A percentile compares a stretch with the other conserved stretches of the same genome.
phyloP scores from a whole-genome alignment of 2,329 filamentous ascomycete genomes.

The Ophiostoma ips region DNA sequence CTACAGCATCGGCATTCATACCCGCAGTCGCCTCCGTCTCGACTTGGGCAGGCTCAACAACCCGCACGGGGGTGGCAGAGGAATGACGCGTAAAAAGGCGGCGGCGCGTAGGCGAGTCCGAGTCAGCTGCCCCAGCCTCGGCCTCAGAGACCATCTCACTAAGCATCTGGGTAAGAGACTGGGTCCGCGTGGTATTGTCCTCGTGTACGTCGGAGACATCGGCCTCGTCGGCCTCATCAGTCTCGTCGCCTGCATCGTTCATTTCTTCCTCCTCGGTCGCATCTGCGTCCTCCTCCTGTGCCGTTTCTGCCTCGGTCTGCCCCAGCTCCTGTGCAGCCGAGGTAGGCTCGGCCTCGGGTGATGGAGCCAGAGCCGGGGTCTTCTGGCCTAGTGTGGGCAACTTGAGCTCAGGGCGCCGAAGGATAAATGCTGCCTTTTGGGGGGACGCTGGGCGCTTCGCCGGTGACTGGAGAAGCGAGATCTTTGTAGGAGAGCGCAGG shows the following conservation, averaged over 20 bases:
- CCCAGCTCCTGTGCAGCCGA: constrained; percentile 2
- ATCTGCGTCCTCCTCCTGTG: not conserved
- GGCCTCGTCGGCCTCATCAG: not conserved
- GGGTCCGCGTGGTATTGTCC: constrained; percentile 10
- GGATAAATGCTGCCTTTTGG: constrained; percentile 22
- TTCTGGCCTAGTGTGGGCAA: not conserved
- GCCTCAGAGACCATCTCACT: constrained; percentile 12
- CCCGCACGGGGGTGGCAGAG: constrained; percentile 18
- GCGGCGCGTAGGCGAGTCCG: constrained; percentile 17
- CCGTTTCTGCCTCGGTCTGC: not conserved
- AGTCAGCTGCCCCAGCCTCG: constrained; percentile 10
- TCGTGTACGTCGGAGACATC: constrained; percentile 10
- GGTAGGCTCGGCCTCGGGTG: not conserved
- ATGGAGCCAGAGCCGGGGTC: not conserved
- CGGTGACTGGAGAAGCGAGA: constrained; percentile 34
- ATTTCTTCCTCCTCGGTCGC: constrained; percentile 10
- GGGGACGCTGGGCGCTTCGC: constrained; percentile 22
- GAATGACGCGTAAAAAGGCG: constrained; percentile 23
- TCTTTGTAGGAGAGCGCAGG: constrained; percentile 28
- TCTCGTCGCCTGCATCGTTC: constrained; percentile 6
- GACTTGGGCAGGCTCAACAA: constrained; percentile 18
- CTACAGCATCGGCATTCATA: not conserved
- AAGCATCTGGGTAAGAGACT: constrained; percentile 12
- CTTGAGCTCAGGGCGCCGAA: constrained; percentile 18
- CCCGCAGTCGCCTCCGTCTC: not conserved